phyloP scores from a whole-genome alignment of 116 monocot species.

The Cymodocea nodosa region DNA sequence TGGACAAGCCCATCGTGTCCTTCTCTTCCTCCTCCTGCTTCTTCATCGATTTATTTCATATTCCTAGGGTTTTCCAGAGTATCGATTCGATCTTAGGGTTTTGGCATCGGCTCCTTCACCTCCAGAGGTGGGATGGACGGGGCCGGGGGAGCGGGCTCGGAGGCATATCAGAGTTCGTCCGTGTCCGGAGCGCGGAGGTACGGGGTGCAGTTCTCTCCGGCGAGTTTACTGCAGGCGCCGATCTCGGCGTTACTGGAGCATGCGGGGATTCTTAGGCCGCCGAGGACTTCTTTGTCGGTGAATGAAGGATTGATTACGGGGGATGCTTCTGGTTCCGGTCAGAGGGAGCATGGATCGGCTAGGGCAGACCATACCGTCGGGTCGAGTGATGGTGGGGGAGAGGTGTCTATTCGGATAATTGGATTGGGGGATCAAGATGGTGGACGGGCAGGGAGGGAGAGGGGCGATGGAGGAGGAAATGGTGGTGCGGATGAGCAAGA shows the following conservation, averaged over 20 bases:
- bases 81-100: too few relatives aligned
- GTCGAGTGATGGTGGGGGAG: slow-evolving; percentile 24
- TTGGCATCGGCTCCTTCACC: too few relatives aligned
- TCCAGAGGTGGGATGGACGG: slow-evolving; percentile 28
- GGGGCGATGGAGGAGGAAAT: slow-evolving; percentile 1
- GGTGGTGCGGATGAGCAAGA: slow-evolving; percentile 8
- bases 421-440: slow-evolving; percentile 48
- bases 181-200: slow-evolving; percentile 12
- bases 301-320: slow-evolving; percentile 17
- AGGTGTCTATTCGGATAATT: slow-evolving; percentile 79
- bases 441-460: slow-evolving; percentile 19
- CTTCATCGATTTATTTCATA: too few relatives aligned
- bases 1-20: too few relatives aligned
- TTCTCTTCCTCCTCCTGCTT: too few relatives aligned
- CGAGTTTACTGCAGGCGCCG: slow-evolving; percentile 61
- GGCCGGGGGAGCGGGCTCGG: slow-evolving; percentile 27
- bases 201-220: slow-evolving; percentile 43
- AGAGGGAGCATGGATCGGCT: slow-evolving; percentile 3
- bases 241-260: slow-evolving; percentile 68
- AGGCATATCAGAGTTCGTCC: slow-evolving; percentile 11
- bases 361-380: neutral
- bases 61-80: too few relatives aligned
- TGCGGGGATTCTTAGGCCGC: slow-evolving; percentile 47
- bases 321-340: neutral
- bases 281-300: slow-evolving; percentile 12